A percentile compares a stretch with the other conserved stretches of the same genome.
Evolutionary conservation across 306 rosid genomes (phyloP).

Genomic region (Corylus heterophylla): DNA sequence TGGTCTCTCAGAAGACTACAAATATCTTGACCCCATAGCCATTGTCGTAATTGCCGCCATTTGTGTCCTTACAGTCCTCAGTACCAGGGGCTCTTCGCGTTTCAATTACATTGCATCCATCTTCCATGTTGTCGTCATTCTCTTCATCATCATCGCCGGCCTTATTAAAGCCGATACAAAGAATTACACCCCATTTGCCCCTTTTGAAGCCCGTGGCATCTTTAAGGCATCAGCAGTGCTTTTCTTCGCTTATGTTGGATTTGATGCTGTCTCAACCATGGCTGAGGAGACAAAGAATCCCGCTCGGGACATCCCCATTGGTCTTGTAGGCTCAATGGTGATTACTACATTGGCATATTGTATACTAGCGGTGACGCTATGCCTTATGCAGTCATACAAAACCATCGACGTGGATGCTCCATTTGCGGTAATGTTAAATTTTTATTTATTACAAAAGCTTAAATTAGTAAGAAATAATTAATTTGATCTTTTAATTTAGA

Average conservation of each 20-base stretch:
- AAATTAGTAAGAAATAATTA: too few species aligned
- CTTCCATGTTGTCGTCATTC: conserved; percentile 51
- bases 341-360: conserved; percentile 51
- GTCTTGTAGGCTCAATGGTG: conserved; percentile 76
- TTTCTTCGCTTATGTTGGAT: conserved; percentile 83
- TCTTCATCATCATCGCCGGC: conserved; percentile 76
- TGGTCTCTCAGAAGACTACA: conserved; percentile 22
- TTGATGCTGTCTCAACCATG: conserved; percentile 82
- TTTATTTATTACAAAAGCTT: too few species aligned
- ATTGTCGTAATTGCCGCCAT: conserved; percentile 42
- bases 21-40: conserved; percentile 71
- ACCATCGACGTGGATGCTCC: conserved; percentile 46
- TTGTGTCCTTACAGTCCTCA: conserved; percentile 54
- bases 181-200: conserved; percentile 47
- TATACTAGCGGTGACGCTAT: conserved; percentile 58
- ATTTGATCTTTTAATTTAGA: too few species aligned
- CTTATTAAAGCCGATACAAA: conserved; percentile 53
- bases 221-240: conserved; percentile 71
- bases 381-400: conserved; percentile 58
- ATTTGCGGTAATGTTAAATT: conserved; percentile 24
- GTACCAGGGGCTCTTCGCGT: conserved; percentile 83
- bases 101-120: conserved; percentile 74
- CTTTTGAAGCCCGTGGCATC: conserved; percentile 47
- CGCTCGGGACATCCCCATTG: conserved; percentile 73
- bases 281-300: conserved; percentile 92